A percentile compares a stretch with the other conserved stretches of the same genome.
These are phyloP conservation scores for Teunomyces kruisii DNA, from an alignment of 805 yeast species.

Conservation along the genomic window DNA sequence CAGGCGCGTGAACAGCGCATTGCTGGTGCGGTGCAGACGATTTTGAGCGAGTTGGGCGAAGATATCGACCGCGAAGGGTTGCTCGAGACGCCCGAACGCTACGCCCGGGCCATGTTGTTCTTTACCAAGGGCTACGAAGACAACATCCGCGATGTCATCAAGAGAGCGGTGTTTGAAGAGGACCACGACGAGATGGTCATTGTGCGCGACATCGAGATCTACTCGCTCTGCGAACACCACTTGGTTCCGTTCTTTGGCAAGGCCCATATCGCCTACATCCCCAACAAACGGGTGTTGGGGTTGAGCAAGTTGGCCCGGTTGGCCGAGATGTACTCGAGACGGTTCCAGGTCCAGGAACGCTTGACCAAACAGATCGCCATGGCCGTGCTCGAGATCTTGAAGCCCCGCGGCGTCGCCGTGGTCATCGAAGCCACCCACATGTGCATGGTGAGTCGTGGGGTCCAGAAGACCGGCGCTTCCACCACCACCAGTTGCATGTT, in stretches of 20 bases:
- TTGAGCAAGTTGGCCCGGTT: constrained; percentile 89
- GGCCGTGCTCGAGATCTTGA: constrained; percentile 86
- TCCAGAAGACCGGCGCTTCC: constrained; percentile 90
- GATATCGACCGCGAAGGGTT: constrained; percentile 87
- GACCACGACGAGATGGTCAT: constrained; percentile 99
- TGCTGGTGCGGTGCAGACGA: constrained; percentile 78
- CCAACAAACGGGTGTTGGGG: constrained; percentile 90
- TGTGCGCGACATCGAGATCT: constrained; percentile 89
- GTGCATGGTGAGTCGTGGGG: constrained; percentile 99
- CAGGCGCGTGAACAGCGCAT: constrained; percentile 69
- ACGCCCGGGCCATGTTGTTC: constrained; percentile 93
- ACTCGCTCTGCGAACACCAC: constrained; percentile 95
- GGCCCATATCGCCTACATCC: constrained; percentile 97
- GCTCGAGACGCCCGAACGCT: constrained; percentile 91
- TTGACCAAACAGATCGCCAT: constrained; percentile 96
- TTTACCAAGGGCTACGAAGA: constrained; percentile 97
- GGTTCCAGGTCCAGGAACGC: constrained; percentile 97
- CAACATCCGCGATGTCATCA: constrained; percentile 86
- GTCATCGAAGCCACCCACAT: constrained; percentile 97
- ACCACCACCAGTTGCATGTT: constrained; percentile 97
- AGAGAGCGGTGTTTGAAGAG: constrained; percentile 94
- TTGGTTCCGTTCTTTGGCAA: constrained; percentile 96
- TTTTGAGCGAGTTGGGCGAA: constrained; percentile 85
- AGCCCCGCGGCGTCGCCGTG: constrained; percentile 97
- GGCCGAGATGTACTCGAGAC: constrained; percentile 94